Conservation (phyloP, 495 filamentous ascomycete genomes). For the Viridothelium virens region DNA sequence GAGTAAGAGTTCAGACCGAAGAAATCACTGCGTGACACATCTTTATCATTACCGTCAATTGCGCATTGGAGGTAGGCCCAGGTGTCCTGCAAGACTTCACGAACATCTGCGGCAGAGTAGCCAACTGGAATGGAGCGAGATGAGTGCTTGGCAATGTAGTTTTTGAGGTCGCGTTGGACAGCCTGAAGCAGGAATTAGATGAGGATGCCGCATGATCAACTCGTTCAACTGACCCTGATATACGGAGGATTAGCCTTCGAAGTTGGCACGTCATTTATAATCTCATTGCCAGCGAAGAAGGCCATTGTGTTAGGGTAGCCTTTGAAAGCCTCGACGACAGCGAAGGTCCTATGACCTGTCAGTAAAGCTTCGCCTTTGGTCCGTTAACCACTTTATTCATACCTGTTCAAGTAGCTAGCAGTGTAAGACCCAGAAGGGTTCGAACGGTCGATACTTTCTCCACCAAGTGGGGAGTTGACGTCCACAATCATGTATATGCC, state of each 20-base stretch:
- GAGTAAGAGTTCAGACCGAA: constrained; percentile 94
- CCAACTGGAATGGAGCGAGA: constrained; percentile 69
- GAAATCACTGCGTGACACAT: constrained; percentile 67
- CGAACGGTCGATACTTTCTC: constrained; percentile 64
- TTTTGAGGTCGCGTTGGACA: constrained; percentile 75
- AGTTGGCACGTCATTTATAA: constrained; percentile 63
- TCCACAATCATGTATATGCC: constrained; percentile 56
- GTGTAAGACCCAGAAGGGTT: constrained; percentile 66
- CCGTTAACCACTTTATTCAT: background rate
- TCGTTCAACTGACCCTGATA: constrained; percentile 36
- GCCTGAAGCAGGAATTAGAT: constrained; percentile 37
- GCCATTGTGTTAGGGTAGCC: constrained; percentile 82
- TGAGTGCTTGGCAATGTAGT: constrained; percentile 71
- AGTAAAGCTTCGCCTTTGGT: background rate
- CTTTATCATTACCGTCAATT: constrained; percentile 39
- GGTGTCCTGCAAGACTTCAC: constrained; percentile 65
- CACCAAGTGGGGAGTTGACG: constrained; percentile 82
- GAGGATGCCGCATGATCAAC: background rate
- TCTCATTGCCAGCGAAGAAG: constrained; percentile 92
- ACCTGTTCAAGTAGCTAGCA: constrained; percentile 53
- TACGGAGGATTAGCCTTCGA: constrained; percentile 55
- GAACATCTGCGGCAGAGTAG: constrained; percentile 92
- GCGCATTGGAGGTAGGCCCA: constrained; percentile 76
- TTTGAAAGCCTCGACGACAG: constrained; percentile 90
- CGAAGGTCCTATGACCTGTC: constrained; percentile 59